phyloP scores from a whole-genome alignment of 1,284 basidiomycete genomes.

The Coniferiporia sulphurascens region DNA sequence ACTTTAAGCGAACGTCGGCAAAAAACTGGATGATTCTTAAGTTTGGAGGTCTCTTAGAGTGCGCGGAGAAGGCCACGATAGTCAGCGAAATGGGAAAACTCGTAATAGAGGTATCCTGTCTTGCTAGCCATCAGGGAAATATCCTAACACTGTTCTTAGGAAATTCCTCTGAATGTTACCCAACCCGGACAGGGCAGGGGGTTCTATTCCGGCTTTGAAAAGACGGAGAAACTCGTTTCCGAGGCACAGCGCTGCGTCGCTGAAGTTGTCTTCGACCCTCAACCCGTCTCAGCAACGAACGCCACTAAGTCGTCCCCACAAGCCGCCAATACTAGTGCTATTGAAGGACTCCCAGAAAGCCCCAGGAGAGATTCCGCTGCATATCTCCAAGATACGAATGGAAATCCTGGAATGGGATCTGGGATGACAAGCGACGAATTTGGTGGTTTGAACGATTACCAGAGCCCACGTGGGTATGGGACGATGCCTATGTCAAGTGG shows the following conservation, averaged over 20 bases:
- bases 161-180: constrained; percentile 78
- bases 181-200: constrained; percentile 76
- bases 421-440: constrained; percentile 19
- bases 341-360: constrained; percentile 7
- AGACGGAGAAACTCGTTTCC: constrained; percentile 54
- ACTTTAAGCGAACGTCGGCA: constrained; percentile 75
- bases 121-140: neutral
- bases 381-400: constrained; percentile 4
- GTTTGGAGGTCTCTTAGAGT: constrained; percentile 84
- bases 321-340: neutral
- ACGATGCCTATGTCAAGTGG: constrained; percentile 10
- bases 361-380: neutral
- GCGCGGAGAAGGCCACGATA: constrained; percentile 81
- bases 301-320: neutral
- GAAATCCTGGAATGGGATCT: neutral
- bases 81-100: constrained; percentile 79
- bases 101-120: constrained; percentile 56
- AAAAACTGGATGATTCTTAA: constrained; percentile 79
- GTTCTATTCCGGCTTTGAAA: constrained; percentile 62
- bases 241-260: constrained; percentile 60
- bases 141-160: constrained; percentile 35
- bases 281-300: constrained; percentile 3
- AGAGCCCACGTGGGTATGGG: constrained; percentile 13
- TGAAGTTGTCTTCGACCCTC: constrained; percentile 45
- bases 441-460: constrained; percentile 11